These are phyloP conservation scores for Pichia phayaonensis DNA, from an alignment of 805 yeast species.

Conservation along the genomic window DNA sequence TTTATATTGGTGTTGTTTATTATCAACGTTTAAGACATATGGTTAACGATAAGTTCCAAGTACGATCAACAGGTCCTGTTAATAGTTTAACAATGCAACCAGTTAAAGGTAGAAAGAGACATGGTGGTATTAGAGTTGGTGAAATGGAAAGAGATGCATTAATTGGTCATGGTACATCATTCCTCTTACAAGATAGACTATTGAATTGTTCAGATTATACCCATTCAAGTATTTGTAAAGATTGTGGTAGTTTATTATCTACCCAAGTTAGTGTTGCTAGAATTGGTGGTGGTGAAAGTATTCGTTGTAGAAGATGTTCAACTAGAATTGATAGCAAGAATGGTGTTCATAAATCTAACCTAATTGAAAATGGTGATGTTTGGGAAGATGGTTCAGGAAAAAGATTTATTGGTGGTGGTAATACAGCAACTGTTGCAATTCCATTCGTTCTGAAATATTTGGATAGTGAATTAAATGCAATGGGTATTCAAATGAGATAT, in stretches of 20 bases:
- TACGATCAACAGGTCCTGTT: conserved; percentile 97
- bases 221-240: conserved; percentile 81
- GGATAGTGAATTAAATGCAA: conserved; percentile 92
- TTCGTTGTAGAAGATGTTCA: conserved; percentile 91
- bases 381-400: conserved; percentile 99
- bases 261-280: conserved; percentile 90
- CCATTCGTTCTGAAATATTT: conserved; percentile 94
- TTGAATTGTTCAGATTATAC: conserved; percentile 94
- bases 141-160: conserved; percentile 99
- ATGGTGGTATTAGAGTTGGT: conserved; percentile 99
- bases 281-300: conserved; percentile 69
- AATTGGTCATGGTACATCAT: conserved; percentile 97
- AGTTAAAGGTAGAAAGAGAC: conserved; percentile 96
- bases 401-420: conserved; percentile 82
- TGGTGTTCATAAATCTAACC: conserved; percentile 32
- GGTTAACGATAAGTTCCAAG: conserved; percentile 99
- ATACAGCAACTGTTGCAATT: conserved; percentile 92
- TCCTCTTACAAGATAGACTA: conserved; percentile 86
- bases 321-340: conserved; percentile 45
- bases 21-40: conserved; percentile 98
- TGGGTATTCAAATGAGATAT: conserved; percentile 93
- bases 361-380: conserved; percentile 60
- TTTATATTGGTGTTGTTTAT: conserved; percentile 93
- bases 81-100: conserved; percentile 98
- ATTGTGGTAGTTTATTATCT: conserved; percentile 86